Conservation (phyloP, 2,329 filamentous ascomycete species). For the Fonsecaea erecta region DNA sequence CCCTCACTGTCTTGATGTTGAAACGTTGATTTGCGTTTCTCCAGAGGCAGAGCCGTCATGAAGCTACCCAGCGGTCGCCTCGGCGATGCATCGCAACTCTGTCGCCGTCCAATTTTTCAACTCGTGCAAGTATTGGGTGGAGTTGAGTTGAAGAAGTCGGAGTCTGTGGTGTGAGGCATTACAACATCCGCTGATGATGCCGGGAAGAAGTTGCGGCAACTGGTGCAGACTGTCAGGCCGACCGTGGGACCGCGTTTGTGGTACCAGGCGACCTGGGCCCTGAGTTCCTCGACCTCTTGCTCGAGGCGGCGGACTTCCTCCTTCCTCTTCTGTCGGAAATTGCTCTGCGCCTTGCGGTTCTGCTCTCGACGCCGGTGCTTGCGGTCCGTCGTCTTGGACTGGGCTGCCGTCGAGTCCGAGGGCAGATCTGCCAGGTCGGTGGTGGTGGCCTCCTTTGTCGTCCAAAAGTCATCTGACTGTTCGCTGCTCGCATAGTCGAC, state of each 20-base stretch:
- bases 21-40: not conserved
- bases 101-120: not conserved
- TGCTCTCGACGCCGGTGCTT: constrained; percentile 59
- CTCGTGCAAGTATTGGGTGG: not conserved
- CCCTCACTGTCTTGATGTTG: not conserved
- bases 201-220: constrained; percentile 24
- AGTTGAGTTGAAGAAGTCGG: not conserved
- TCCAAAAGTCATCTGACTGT: constrained; percentile 13
- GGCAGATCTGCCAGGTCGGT: constrained; percentile 1
- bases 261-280: constrained; percentile 13
- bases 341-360: constrained; percentile 34
- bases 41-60: not conserved
- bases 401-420: not conserved
- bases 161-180: not conserved
- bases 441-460: not conserved
- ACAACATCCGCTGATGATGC: not conserved
- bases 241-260: constrained; percentile 4
- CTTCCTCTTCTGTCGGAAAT: constrained; percentile 28
- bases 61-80: not conserved
- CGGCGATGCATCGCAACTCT: not conserved
- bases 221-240: constrained; percentile 21
- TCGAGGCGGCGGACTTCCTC: constrained; percentile 22
- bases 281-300: constrained; percentile 20
- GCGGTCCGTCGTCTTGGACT: constrained; percentile 5
- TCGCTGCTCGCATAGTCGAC: constrained; percentile 12